phyloP scores from a whole-genome alignment of 345 rosid species.

The Syzygium aqueum region DNA sequence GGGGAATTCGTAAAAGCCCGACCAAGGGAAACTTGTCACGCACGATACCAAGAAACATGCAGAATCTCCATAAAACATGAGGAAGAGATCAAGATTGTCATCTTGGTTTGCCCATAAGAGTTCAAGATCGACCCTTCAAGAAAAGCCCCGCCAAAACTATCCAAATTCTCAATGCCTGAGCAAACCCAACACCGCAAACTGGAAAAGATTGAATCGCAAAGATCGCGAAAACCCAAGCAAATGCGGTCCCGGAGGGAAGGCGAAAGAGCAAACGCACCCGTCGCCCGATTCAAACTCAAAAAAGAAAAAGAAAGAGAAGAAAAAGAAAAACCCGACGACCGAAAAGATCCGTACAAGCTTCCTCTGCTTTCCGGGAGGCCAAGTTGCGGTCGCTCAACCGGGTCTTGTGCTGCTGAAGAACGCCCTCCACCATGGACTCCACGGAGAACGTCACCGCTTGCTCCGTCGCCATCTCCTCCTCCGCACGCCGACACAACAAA shows the following conservation, averaged over 20 bases:
- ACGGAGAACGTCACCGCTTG: slow-evolving; percentile 38
- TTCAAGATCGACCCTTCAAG: neutral
- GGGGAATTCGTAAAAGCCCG: neutral
- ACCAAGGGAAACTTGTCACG: neutral
- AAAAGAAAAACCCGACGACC: neutral
- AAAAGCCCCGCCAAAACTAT: neutral
- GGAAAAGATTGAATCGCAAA: neutral
- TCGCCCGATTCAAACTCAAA: neutral
- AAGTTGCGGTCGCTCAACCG: slow-evolving; percentile 28
- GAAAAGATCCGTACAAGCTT: slow-evolving; percentile 44
- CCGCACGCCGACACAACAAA: neutral
- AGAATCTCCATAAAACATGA: neutral
- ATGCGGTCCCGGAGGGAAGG: neutral
- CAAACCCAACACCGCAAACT: neutral
- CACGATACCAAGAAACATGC: neutral
- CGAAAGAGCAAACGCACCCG: neutral
- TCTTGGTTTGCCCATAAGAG: neutral
- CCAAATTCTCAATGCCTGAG: neutral
- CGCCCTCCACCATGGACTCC: slow-evolving; percentile 67
- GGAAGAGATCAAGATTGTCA: neutral
- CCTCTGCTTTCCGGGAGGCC: slow-evolving; percentile 51
- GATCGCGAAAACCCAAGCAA: neutral
- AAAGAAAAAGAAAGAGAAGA: neutral
- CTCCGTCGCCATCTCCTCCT: slow-evolving; percentile 38
- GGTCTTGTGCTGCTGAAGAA: slow-evolving; percentile 52